These are phyloP conservation scores for Beta macrorhiza DNA, from an alignment of 179 eudicot genomes.

Conservation along the genomic window DNA sequence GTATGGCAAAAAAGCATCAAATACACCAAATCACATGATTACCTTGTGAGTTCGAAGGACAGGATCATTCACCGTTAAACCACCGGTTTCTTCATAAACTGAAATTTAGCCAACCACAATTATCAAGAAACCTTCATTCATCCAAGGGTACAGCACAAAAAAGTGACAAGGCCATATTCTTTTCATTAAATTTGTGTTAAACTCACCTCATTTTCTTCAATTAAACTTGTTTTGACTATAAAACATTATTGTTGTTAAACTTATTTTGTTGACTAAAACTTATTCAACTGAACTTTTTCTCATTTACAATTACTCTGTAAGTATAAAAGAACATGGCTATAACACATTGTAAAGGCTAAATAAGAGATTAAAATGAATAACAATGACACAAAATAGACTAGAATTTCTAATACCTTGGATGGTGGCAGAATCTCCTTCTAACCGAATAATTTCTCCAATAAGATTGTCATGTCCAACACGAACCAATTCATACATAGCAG, in stretches of 20 bases:
- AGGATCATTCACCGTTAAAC: slow-evolving; percentile 90
- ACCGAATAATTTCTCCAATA: slow-evolving; percentile 94
- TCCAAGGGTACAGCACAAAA: neutral
- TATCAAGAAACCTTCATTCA: neutral
- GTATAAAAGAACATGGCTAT: neutral
- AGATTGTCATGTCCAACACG: slow-evolving; percentile 99
- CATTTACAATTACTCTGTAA: neutral
- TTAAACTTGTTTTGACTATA: neutral
- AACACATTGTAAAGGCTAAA: neutral
- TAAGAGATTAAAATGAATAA: neutral
- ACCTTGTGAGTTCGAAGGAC: slow-evolving; percentile 98
- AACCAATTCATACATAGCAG: slow-evolving; percentile 99
- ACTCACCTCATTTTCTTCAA: neutral
- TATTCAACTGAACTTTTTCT: neutral
- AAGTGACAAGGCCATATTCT: neutral
- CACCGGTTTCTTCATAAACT: slow-evolving; percentile 99
- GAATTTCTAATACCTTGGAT: slow-evolving; percentile 64
- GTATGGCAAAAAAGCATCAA: neutral
- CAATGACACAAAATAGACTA: neutral
- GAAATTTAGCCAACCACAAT: slow-evolving; percentile 22
- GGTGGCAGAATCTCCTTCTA: slow-evolving; percentile 99
- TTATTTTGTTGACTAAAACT: neutral
- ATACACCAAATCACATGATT: slow-evolving; percentile 8
- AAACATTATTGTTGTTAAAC: neutral
- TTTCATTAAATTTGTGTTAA: neutral